Percentiles rank a stretch among this genome's conserved stretches.
These are phyloP conservation scores for Chlorella sp. DNA, from an alignment of 139 green algal species.

Conservation along the genomic window DNA sequence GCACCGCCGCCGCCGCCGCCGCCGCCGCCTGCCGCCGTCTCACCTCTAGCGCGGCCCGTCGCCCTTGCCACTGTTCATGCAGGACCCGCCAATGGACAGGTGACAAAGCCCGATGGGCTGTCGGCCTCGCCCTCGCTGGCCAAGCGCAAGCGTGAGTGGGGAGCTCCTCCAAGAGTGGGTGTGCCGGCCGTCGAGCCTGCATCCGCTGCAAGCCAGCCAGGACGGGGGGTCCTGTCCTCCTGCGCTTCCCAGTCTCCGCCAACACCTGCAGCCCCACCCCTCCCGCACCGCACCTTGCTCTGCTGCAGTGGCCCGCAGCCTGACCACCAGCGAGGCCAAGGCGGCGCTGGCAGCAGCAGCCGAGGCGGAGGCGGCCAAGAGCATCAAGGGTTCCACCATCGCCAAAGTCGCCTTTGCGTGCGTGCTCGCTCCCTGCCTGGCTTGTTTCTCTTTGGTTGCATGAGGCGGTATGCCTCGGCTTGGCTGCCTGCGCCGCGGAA, in stretches of 20 bases:
- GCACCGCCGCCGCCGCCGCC: no score
- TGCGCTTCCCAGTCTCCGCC: background rate
- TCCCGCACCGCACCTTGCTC: background rate
- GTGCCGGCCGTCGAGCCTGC: no score
- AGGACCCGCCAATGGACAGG: background rate
- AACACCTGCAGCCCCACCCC: background rate
- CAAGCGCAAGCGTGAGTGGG: no score
- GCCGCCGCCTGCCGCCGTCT: no score
- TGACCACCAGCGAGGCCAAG: background rate
- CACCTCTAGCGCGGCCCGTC: no score
- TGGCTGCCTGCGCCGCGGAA: no score
- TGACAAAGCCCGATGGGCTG: no score
- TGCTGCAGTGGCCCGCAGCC: background rate
- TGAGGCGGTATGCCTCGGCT: no score
- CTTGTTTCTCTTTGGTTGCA: no score
- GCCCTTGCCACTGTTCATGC: background rate
- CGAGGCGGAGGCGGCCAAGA: slow-evolving; percentile 10
- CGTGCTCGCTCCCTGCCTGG: background rate
- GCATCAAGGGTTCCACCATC: slow-evolving; percentile 35
- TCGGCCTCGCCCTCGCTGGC: no score
- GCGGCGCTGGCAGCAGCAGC: slow-evolving; percentile 16
- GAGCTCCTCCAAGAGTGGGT: no score
- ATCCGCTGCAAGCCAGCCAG: background rate
- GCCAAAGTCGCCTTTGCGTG: slow-evolving; percentile 12
- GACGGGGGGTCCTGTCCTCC: background rate